Conservation (phyloP, 1,139 yeast genomes). For the Lodderomyces metapsilosis region DNA sequence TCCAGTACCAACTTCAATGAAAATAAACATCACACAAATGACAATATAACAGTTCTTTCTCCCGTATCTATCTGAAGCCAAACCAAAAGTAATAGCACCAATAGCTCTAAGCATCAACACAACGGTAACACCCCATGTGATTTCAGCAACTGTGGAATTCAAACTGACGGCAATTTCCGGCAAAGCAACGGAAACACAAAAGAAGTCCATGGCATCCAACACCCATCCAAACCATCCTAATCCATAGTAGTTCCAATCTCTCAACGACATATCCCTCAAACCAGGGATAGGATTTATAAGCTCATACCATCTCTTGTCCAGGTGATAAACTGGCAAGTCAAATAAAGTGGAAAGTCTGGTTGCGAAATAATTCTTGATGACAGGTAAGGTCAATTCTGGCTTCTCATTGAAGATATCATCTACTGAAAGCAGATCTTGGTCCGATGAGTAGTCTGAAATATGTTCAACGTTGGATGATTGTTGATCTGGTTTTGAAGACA, state of each 20-base stretch:
- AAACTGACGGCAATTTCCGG: constrained; percentile 54
- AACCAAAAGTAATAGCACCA: constrained; percentile 77
- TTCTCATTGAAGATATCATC: constrained; percentile 22
- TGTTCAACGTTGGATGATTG: constrained; percentile 8
- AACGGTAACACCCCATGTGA: constrained; percentile 80
- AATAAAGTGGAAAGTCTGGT: constrained; percentile 31
- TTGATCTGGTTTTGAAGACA: neutral
- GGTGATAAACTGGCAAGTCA: constrained; percentile 26
- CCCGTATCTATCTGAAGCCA: constrained; percentile 65
- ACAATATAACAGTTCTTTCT: constrained; percentile 67
- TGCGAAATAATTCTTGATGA: constrained; percentile 24
- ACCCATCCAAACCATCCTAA: constrained; percentile 75
- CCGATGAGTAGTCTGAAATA: constrained; percentile 5
- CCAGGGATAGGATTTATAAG: constrained; percentile 34
- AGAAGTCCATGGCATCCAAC: constrained; percentile 78
- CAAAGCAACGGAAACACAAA: constrained; percentile 64
- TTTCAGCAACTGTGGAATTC: constrained; percentile 46
- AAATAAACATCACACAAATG: constrained; percentile 52
- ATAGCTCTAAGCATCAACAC: constrained; percentile 77
- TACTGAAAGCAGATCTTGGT: neutral
- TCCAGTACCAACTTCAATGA: constrained; percentile 70
- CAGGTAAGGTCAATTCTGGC: constrained; percentile 24
- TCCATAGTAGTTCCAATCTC: constrained; percentile 56
- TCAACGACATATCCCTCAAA: constrained; percentile 23
- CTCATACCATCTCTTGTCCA: constrained; percentile 14